Evolutionary conservation across 306 rosid species (phyloP), one percentile per base, ranked within the genome.

Genomic region (Biancaea sappan): DNA sequence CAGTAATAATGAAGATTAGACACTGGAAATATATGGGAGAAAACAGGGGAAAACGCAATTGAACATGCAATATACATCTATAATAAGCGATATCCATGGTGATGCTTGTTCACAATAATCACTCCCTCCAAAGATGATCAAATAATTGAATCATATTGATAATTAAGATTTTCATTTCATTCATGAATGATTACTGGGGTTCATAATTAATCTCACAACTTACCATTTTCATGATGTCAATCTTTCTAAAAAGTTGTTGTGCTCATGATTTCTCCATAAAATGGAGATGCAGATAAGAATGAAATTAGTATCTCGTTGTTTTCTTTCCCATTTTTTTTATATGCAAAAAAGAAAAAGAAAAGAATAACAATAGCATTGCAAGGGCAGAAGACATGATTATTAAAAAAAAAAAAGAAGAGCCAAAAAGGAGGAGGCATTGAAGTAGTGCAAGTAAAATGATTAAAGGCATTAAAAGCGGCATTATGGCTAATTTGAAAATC

Each of bases 401-500:
- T 19, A 52, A 34, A 53, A 35, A 54, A 37, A 34, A 37, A 35
- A 22, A 32, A 11, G n/a, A 19, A 12, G 18, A 5, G 15, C 12
- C 8, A 68, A 69, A 18, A 5, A 5, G 6, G 4, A 6, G n/a
- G 38, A 25, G 44, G 11, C 12, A 41, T 3, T n/a, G 5, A 44
- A 59, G 61, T 73, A 37, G 63, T 46, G 14, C 44, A 53, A 13
- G 28, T 28, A 14, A 47, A 54, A 77, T 69, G 53, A 69, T 69
- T 48, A 77, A 19, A 68, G 64, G 12, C 38, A 22, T 32, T 7
- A 66, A 59, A 60, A 69, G 43, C 63, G 16, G 4, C 71, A 77
- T 60, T 69, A 59, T 48, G 48, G 63, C 26, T 59, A 61, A 69
- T 69, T 59, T 69, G 56, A 77, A 76, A 60, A 69, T 62, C 52